Percentiles rank a stretch among this genome's conserved stretches.
These are phyloP conservation scores for Coemansia sp. DNA, from an alignment of 192 early-diverging fungal genomes.

Conservation along the genomic window DNA sequence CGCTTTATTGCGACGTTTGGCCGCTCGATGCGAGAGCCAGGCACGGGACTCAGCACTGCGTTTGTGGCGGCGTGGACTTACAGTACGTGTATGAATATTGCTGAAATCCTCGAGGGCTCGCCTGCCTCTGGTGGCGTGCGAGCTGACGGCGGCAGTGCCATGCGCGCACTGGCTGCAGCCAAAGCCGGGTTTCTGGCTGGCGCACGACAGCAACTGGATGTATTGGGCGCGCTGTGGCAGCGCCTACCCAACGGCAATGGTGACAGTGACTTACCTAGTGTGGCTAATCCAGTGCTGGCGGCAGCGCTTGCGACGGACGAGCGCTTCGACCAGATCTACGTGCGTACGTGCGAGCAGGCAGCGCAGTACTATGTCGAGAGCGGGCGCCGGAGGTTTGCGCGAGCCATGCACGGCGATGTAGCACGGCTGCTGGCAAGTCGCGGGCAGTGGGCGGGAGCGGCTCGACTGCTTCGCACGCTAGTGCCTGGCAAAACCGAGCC, in stretches of 20 bases:
- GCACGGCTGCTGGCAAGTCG: conserved; percentile 45
- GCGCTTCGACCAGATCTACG: conserved; percentile 55
- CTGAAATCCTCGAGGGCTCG: conserved; percentile 53
- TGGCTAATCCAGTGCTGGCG: conserved; percentile 48
- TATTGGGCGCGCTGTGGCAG: conserved; percentile 38
- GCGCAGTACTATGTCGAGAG: conserved; percentile 54
- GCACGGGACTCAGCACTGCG: conserved; percentile 34
- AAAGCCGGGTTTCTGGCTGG: conserved; percentile 55
- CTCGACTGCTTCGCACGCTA: conserved; percentile 29
- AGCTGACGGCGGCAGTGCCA: background rate
- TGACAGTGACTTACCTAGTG: background rate
- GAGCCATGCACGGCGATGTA: conserved; percentile 45
- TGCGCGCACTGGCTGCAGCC: conserved; percentile 31
- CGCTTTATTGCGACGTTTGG: conserved; percentile 41
- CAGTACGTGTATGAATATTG: conserved; percentile 49
- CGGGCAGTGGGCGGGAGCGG: conserved; percentile 37
- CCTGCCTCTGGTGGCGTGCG: conserved; percentile 16
- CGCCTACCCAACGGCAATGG: conserved; percentile 10
- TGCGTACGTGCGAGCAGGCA: conserved; percentile 52
- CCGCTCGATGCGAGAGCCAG: conserved; percentile 35
- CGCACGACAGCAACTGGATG: conserved; percentile 50
- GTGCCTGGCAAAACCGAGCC: conserved; percentile 5
- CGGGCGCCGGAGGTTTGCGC: conserved; percentile 45
- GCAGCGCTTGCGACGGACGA: conserved; percentile 43
- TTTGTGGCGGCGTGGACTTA: conserved; percentile 56